A percentile compares a stretch with the other conserved stretches of the same genome.
Evolutionary conservation across 495 filamentous ascomycete genomes (phyloP).

Genomic region (Darksidea phi): DNA sequence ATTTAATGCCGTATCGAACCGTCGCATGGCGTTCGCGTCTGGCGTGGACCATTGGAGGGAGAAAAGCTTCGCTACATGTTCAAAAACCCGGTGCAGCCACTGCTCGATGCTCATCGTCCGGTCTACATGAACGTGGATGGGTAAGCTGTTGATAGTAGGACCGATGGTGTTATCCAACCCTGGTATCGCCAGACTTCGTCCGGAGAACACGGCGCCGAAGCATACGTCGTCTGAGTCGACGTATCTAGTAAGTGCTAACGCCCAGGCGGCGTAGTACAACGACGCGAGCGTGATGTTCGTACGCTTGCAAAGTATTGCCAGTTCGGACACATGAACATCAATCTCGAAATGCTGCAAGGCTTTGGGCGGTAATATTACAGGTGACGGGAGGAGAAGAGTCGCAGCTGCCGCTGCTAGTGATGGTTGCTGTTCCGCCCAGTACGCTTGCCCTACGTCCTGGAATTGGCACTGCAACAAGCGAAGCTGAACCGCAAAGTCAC

Average conservation of each 20-base stretch:
- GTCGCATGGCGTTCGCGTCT: background rate
- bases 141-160: slow-evolving; percentile 14
- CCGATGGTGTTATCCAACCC: background rate
- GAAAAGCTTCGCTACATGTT: background rate
- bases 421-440: background rate
- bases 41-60: slow-evolving; percentile 9
- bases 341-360: background rate
- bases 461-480: background rate
- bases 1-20: slow-evolving; percentile 12
- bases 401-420: background rate
- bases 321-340: too few species aligned
- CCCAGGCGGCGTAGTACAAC: slow-evolving; percentile 16
- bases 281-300: slow-evolving; percentile 1
- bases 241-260: slow-evolving; percentile 3
- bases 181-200: background rate
- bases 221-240: background rate
- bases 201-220: slow-evolving; percentile 12
- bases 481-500: background rate
- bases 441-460: background rate
- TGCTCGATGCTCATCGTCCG: background rate
- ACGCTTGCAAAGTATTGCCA: background rate
- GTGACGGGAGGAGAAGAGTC: background rate
- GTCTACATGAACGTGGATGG: slow-evolving; percentile 5
- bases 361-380: background rate
- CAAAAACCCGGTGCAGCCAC: slow-evolving; percentile 4